phyloP scores from a whole-genome alignment of 768 basidiomycete genomes.

The Ramaria sp. region DNA sequence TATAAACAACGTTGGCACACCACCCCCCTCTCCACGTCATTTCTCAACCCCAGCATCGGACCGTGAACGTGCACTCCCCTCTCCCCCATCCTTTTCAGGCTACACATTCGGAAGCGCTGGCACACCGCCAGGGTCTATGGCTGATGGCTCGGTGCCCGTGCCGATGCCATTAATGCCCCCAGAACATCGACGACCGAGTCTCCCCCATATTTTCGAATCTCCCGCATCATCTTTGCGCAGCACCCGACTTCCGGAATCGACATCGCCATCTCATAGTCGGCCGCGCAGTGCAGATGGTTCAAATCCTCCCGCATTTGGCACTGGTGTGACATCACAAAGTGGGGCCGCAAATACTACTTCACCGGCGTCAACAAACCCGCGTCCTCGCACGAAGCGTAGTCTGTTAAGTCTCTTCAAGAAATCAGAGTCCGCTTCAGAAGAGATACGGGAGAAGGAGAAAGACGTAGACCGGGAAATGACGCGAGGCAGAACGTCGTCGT shows the following conservation, averaged over 20 bases:
- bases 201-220: background rate
- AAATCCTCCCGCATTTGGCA: background rate
- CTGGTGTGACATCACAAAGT: background rate
- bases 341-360: background rate
- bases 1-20: background rate
- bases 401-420: constrained; percentile 14
- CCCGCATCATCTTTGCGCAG: background rate
- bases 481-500: background rate
- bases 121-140: background rate
- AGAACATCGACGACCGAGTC: constrained; percentile 2
- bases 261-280: background rate
- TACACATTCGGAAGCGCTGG: constrained; percentile 6
- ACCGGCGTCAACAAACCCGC: background rate
- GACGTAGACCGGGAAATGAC: background rate
- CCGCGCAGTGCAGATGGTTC: constrained; percentile 2
- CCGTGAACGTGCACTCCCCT: background rate
- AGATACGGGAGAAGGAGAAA: background rate
- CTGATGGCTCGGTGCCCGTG: background rate
- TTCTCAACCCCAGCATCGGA: background rate
- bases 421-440: background rate
- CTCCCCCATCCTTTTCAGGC: constrained; percentile 1
- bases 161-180: background rate
- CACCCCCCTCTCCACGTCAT: background rate
- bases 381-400: constrained; percentile 13
- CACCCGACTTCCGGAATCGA: background rate